Conservation (phyloP, 306 rosid species). For the Urtica urens region DNA sequence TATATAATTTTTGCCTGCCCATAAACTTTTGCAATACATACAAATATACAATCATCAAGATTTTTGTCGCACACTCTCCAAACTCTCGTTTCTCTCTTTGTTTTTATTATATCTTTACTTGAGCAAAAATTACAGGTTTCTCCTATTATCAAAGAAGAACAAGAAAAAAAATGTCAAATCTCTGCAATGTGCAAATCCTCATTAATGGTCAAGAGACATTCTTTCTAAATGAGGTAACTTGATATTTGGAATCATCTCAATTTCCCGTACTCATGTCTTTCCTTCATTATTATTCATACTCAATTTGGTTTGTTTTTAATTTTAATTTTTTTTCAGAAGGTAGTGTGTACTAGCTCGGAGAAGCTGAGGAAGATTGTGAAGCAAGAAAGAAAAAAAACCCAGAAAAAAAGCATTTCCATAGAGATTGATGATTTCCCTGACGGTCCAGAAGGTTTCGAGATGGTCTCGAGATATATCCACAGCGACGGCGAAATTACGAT, state of each 20-base stretch:
- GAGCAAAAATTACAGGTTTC: no score
- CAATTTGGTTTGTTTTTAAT: neutral
- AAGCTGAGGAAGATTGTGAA: conserved; percentile 38
- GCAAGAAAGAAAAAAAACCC: conserved; percentile 24
- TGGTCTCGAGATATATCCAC: conserved; percentile 56
- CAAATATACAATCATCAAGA: no score
- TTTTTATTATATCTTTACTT: no score
- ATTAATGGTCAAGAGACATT: conserved; percentile 47
- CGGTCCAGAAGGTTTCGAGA: conserved; percentile 62
- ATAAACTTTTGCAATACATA: no score
- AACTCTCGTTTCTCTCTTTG: no score
- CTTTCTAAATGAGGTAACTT: conserved; percentile 39
- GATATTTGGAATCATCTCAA: neutral
- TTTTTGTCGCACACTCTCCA: no score
- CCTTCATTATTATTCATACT: neutral
- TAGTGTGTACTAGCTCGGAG: conserved; percentile 32
- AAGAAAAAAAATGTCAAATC: conserved; percentile 24
- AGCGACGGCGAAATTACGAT: conserved; percentile 12
- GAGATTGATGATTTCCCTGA: conserved; percentile 52
- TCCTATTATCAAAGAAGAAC: no score
- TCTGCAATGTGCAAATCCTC: conserved; percentile 39
- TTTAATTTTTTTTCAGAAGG: conserved; percentile 30
- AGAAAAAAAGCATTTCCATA: conserved; percentile 22
- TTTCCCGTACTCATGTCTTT: neutral
- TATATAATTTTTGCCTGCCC: no score